A percentile compares a stretch with the other conserved stretches of the same genome.
phyloP scores from a whole-genome alignment of 139 green algal species.

The Micractinium conductrix region DNA sequence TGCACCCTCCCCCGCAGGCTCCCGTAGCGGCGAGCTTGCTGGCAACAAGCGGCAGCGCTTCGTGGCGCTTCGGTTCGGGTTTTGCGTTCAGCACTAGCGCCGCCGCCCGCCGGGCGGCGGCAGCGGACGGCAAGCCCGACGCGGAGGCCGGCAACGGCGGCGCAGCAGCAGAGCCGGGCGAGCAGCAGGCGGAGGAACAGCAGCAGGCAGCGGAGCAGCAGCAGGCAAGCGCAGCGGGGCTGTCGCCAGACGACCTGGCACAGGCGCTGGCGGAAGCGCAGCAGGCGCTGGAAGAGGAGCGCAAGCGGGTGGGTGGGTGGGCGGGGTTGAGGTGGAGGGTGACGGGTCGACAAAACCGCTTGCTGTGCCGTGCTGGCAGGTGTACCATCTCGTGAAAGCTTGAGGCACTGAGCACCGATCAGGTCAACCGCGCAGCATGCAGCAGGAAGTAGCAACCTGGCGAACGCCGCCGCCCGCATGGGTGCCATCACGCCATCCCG shows the following conservation, averaged over 20 bases:
- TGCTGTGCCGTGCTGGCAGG: background rate
- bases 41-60: background rate
- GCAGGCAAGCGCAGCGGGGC: background rate
- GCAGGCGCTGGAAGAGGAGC: constrained; percentile 25
- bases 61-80: background rate
- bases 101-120: constrained; percentile 10
- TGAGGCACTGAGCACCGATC: too few relatives aligned
- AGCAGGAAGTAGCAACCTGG: too few relatives aligned
- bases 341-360: too few relatives aligned
- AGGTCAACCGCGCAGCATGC: too few relatives aligned
- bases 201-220: constrained; percentile 23
- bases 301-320: constrained; percentile 38
- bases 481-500: too few relatives aligned
- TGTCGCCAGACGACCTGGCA: constrained; percentile 10
- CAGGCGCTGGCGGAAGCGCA: constrained; percentile 20
- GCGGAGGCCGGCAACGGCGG: background rate
- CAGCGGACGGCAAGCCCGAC: background rate
- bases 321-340: background rate
- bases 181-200: background rate
- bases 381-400: background rate
- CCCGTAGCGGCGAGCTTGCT: background rate
- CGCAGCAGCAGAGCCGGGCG: background rate
- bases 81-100: constrained; percentile 32
- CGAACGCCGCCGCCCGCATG: too few relatives aligned
- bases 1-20: background rate